These are phyloP conservation scores for Phalaenopsis hybrid DNA, from an alignment of 116 monocot genomes.

Conservation along the genomic window DNA sequence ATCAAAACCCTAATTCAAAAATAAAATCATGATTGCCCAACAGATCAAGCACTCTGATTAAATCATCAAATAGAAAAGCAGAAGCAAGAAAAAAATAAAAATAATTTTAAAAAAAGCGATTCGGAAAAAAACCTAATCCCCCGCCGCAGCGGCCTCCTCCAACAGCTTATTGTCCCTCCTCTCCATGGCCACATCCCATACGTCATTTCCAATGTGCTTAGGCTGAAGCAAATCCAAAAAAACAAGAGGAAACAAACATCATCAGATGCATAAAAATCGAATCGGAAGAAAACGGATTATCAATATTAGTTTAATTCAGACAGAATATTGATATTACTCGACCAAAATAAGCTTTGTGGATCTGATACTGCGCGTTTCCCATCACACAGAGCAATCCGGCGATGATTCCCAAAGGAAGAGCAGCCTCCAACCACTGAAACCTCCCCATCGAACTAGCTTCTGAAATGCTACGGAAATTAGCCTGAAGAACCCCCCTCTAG, in stretches of 20 bases:
- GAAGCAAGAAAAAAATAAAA: background rate
- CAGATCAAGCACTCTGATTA: background rate
- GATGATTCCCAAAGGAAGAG: conserved; percentile 69
- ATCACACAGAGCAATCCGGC: conserved; percentile 64
- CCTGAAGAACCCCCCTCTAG: too few relatives aligned
- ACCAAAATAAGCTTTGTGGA: conserved; percentile 70
- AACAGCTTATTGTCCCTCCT: conserved; percentile 79
- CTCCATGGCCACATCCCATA: conserved; percentile 98
- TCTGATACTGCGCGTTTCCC: conserved; percentile 71
- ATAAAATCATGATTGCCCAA: background rate
- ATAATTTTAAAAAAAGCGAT: background rate
- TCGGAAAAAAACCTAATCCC: conserved; percentile 43
- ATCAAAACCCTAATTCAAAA: background rate
- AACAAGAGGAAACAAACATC: background rate
- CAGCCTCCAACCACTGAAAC: conserved; percentile 41
- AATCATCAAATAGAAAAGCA: background rate
- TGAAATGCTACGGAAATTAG: background rate
- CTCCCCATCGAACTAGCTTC: conserved; percentile 30
- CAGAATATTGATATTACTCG: conserved; percentile 25
- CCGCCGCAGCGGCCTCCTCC: conserved; percentile 29
- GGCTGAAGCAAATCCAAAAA: conserved; percentile 43
- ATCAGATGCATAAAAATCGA: background rate
- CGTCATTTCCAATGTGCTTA: conserved; percentile 89
- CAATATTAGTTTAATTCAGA: background rate
- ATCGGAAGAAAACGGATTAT: background rate